Evolutionary conservation across 23 red algal species (phyloP).

Genomic region (Chondrus crispus): DNA sequence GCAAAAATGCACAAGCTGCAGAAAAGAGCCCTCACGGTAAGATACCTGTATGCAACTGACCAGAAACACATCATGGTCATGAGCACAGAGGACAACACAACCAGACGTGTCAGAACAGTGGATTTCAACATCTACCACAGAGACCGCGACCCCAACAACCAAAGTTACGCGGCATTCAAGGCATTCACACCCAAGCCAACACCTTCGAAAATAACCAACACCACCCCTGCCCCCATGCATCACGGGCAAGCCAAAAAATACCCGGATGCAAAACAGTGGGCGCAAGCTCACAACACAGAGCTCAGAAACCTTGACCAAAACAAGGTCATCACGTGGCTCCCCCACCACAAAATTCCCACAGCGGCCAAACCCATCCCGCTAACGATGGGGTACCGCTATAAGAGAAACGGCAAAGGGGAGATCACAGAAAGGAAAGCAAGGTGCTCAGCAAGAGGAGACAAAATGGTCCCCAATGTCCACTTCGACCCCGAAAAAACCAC

Average conservation of each 20-base stretch:
- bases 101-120: not conserved
- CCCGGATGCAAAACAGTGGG: not conserved
- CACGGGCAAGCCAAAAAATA: not conserved
- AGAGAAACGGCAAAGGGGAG: not conserved
- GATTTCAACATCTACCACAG: not conserved
- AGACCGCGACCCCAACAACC: not conserved
- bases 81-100: too few species aligned
- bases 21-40: not conserved
- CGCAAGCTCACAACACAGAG: not conserved
- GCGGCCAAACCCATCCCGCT: conserved; percentile 10
- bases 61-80: too few species aligned
- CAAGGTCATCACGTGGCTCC: not conserved
- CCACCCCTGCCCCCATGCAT: not conserved
- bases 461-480: not conserved
- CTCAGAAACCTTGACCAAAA: not conserved
- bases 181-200: not conserved
- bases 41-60: not conserved
- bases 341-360: not conserved
- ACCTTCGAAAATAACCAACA: not conserved
- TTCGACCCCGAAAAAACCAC: conserved; percentile 10
- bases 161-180: not conserved
- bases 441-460: not conserved
- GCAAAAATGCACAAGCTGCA: not conserved
- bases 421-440: conserved; percentile 34
- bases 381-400: conserved; percentile 10